Conservation (phyloP, 1,284 basidiomycete species). For the Cryptococcus sp. region DNA sequence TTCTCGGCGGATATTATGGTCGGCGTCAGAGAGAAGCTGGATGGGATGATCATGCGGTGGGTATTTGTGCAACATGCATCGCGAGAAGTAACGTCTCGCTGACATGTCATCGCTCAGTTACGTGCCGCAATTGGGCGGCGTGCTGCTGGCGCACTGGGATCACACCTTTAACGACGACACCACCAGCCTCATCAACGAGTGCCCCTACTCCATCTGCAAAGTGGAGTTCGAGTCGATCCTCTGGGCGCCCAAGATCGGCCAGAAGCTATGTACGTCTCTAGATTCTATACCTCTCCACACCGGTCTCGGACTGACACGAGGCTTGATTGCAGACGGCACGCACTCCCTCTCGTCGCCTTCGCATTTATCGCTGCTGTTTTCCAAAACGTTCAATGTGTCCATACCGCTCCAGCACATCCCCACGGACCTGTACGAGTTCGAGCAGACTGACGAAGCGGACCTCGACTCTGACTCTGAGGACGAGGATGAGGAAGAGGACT, state of each 20-base stretch:
- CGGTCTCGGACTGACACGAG: neutral
- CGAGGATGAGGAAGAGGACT: conserved; percentile 33
- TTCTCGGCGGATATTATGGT: conserved; percentile 69
- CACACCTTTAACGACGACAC: conserved; percentile 68
- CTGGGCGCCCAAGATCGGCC: conserved; percentile 86
- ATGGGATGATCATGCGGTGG: conserved; percentile 91
- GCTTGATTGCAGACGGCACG: conserved; percentile 65
- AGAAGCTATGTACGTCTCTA: conserved; percentile 69
- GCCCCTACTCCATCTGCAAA: conserved; percentile 77
- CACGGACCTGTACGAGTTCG: conserved; percentile 77
- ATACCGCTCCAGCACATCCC: conserved; percentile 93
- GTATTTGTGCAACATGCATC: conserved; percentile 39
- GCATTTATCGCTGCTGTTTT: conserved; percentile 87
- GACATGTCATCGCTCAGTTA: conserved; percentile 61
- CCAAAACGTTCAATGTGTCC: conserved; percentile 94
- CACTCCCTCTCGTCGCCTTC: conserved; percentile 91
- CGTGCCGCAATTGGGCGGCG: conserved; percentile 80
- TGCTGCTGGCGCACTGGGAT: conserved; percentile 83
- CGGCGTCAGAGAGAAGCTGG: conserved; percentile 83
- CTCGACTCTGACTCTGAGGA: conserved; percentile 38
- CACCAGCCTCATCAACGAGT: conserved; percentile 76
- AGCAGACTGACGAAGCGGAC: conserved; percentile 60
- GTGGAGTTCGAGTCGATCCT: conserved; percentile 80
- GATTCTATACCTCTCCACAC: neutral
- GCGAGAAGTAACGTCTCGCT: no score